Conservation (phyloP, 768 basidiomycete species). For the Tylopilus felleus region DNA sequence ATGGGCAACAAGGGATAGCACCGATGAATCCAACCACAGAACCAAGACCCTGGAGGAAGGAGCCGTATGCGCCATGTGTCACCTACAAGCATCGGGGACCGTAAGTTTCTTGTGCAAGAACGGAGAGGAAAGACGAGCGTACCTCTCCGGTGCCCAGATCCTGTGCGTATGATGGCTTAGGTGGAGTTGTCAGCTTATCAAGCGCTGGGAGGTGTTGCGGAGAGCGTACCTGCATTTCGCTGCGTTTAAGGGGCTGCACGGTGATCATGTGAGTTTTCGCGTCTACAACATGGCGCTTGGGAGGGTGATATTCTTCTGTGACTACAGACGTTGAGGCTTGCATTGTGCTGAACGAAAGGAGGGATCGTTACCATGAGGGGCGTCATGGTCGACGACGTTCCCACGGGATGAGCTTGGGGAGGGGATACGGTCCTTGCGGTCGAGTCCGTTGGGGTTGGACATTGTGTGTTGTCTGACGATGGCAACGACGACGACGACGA, state of each 20-base stretch:
- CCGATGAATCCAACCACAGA: slow-evolving; percentile 62
- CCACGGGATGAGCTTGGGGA: slow-evolving; percentile 40
- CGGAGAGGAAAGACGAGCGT: slow-evolving; percentile 1
- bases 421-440: slow-evolving; percentile 54
- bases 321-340: slow-evolving; percentile 40
- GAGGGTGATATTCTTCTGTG: slow-evolving; percentile 52
- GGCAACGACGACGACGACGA: not conserved
- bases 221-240: slow-evolving; percentile 76
- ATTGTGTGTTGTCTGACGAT: slow-evolving; percentile 7
- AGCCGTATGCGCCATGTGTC: slow-evolving; percentile 83
- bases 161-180: slow-evolving; percentile 86
- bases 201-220: not conserved
- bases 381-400: slow-evolving; percentile 73
- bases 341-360: not conserved
- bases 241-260: slow-evolving; percentile 82
- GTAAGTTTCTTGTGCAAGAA: not conserved
- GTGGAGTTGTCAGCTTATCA: slow-evolving; percentile 5
- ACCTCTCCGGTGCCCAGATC: slow-evolving; percentile 72
- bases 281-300: slow-evolving; percentile 30
- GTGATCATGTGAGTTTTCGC: slow-evolving; percentile 51
- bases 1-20: slow-evolving; percentile 80
- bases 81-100: slow-evolving; percentile 39
- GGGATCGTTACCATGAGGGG: slow-evolving; percentile 52
- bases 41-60: slow-evolving; percentile 72
- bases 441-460: slow-evolving; percentile 31